These are phyloP conservation scores for Kluyveromyces sp. DNA, from an alignment of 1,139 yeast genomes.

Conservation along the genomic window DNA sequence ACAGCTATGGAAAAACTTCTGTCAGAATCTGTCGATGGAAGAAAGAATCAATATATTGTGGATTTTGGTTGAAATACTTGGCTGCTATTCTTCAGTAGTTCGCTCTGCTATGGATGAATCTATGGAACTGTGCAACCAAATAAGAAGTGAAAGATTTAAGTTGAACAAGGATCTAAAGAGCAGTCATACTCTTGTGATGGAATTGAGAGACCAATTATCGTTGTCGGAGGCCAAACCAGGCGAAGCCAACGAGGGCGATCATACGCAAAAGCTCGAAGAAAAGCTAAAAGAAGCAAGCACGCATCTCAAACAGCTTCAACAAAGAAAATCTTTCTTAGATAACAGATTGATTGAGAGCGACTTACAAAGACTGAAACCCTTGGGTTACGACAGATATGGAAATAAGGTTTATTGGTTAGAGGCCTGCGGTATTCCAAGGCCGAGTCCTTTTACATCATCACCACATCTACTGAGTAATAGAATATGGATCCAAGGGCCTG, in stretches of 20 bases:
- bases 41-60: conserved; percentile 27
- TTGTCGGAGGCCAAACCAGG: background rate
- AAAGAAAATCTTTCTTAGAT: conserved; percentile 47
- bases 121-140: conserved; percentile 29
- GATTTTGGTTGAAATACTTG: conserved; percentile 28
- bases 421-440: conserved; percentile 65
- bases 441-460: conserved; percentile 38
- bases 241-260: conserved; percentile 3
- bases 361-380: conserved; percentile 64
- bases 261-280: conserved; percentile 8
- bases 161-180: conserved; percentile 22
- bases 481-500: conserved; percentile 92
- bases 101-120: conserved; percentile 29
- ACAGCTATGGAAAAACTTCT: conserved; percentile 30
- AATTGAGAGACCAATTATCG: conserved; percentile 4
- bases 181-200: conserved; percentile 12
- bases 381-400: conserved; percentile 79
- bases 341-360: conserved; percentile 57
- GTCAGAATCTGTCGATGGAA: conserved; percentile 21
- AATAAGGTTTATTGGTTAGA: conserved; percentile 98
- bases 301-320: conserved; percentile 39
- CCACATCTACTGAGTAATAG: conserved; percentile 41
- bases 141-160: conserved; percentile 31
- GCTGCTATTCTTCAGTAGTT: conserved; percentile 28
- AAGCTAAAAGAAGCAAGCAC: conserved; percentile 14